Conservation (phyloP, 2,329 filamentous ascomycete species). For the Trichoderma harzianum region DNA sequence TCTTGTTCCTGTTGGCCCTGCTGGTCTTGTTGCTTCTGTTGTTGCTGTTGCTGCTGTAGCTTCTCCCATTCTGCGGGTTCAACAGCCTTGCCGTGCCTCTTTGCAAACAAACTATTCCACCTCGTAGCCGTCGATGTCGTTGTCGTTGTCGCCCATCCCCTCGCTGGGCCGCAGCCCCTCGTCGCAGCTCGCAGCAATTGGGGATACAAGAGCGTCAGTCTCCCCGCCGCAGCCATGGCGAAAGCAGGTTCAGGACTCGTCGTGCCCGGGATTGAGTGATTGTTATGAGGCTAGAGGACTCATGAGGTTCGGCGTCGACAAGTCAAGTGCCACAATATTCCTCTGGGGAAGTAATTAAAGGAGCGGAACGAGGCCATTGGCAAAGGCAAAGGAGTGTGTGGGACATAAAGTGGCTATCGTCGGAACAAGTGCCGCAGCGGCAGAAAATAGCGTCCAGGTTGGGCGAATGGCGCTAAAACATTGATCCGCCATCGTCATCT, state of each 20-base stretch:
- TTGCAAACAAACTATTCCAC: constrained; percentile 46
- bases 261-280: neutral
- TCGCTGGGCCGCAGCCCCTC: constrained; percentile 13
- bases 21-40: neutral
- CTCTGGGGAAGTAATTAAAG: neutral
- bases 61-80: constrained; percentile 44
- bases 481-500: neutral
- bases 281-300: neutral
- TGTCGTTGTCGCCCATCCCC: constrained; percentile 10
- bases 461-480: constrained; percentile 3
- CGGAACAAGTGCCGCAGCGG: constrained; percentile 12
- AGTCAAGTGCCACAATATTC: neutral
- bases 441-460: neutral
- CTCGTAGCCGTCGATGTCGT: constrained; percentile 24
- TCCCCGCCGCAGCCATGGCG: constrained; percentile 54
- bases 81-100: constrained; percentile 59
- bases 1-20: neutral
- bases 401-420: constrained; percentile 19
- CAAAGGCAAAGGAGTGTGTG: neutral
- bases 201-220: constrained; percentile 67
- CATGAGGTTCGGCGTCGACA: constrained; percentile 2
- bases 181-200: constrained; percentile 56
- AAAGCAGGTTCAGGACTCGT: neutral
- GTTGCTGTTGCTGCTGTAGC: constrained; percentile 22
- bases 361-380: neutral